Base-by-base conservation (phyloP, 805 yeast species). In the Ogataea henricii region DNA sequence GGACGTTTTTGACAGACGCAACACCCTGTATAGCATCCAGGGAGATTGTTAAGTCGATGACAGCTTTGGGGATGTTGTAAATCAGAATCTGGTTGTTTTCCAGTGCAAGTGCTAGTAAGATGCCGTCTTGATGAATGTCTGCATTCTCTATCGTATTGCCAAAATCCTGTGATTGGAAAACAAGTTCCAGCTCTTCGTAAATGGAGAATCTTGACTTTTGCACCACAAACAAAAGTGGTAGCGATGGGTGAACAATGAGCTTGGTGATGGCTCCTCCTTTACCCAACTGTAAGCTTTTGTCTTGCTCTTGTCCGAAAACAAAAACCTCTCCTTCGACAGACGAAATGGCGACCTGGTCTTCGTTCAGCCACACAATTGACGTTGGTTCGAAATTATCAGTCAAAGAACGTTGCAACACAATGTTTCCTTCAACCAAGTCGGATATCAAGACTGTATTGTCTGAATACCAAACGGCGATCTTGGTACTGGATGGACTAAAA, bases 61-160 rank as follows among this genome's bases (percentile, higher is more conserved):
- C 56, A 2, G 76, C 71, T 23, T 66, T 63, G 2, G 76, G 62
- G 20, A 78, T 53, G 47, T 73, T 74, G 53, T 63, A 69, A 4
- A 80, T 66, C 2, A 58, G 48, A 4, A 79, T 65, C 12, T 58
- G 51, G 6, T 67, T 71, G 16, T 65, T 54, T 4, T 53, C 60
- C 10, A 44, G 47, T 1, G 78, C 78, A 2, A 76, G 39, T 5
- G 71, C 70, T 8, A 71, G 37, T 18, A 71, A 43, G 3, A 64
- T 40, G 4, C 76, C 76, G 53, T 72, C 77, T 33, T 64, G 67
- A 49, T 72, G 77, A 14, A 68, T 35, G 17, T 55, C 59, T 43
- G 52, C 48, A n/a, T 21, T 27, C 4, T 23, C 30, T 5, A 52
- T 52, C 0, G 43, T 20, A 23, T 34, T 17, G 9, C 45, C 50